These are phyloP conservation scores for Holtermannia corniformis DNA, from an alignment of 768 basidiomycete species.

Conservation along the genomic window DNA sequence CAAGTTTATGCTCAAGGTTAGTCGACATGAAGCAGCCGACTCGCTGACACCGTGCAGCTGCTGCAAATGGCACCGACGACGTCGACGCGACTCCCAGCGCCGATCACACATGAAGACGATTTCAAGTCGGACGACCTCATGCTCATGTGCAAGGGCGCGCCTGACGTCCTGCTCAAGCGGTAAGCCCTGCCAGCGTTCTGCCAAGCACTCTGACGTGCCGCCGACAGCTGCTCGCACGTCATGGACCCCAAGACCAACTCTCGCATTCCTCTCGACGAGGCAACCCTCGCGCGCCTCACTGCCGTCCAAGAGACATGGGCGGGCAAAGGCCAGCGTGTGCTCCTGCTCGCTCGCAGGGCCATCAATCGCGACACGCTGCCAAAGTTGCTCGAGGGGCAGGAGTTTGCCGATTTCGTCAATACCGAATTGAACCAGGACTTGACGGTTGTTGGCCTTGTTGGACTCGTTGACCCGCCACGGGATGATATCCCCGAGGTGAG, in stretches of 20 bases:
- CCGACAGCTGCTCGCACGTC: slow-evolving; percentile 37
- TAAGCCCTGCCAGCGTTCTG: not conserved
- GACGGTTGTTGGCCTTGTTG: slow-evolving; percentile 53
- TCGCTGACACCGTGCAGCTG: slow-evolving; percentile 7
- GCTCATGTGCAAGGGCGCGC: slow-evolving; percentile 54
- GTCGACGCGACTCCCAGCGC: slow-evolving; percentile 12
- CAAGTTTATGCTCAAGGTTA: slow-evolving; percentile 50
- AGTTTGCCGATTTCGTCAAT: slow-evolving; percentile 46
- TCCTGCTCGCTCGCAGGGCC: slow-evolving; percentile 50
- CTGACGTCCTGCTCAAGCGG: slow-evolving; percentile 44
- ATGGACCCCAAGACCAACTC: slow-evolving; percentile 43
- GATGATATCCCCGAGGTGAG: slow-evolving; percentile 51
- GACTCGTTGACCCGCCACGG: slow-evolving; percentile 54
- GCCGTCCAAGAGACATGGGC: slow-evolving; percentile 47
- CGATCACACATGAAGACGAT: slow-evolving; percentile 30
- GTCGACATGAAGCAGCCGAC: slow-evolving; percentile 21
- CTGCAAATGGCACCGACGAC: slow-evolving; percentile 3
- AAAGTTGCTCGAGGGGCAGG: slow-evolving; percentile 30
- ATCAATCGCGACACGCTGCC: slow-evolving; percentile 39
- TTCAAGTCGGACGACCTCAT: slow-evolving; percentile 27
- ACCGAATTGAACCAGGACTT: slow-evolving; percentile 45
- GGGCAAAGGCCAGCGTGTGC: slow-evolving; percentile 53
- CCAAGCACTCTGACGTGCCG: not conserved
- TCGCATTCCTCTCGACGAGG: slow-evolving; percentile 37
- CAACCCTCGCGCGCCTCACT: slow-evolving; percentile 12